Evolutionary conservation across 164 flowering plant genomes (phyloP), one percentile per base, ranked within the genome.

Genomic region (Macadamia tetraphylla): DNA sequence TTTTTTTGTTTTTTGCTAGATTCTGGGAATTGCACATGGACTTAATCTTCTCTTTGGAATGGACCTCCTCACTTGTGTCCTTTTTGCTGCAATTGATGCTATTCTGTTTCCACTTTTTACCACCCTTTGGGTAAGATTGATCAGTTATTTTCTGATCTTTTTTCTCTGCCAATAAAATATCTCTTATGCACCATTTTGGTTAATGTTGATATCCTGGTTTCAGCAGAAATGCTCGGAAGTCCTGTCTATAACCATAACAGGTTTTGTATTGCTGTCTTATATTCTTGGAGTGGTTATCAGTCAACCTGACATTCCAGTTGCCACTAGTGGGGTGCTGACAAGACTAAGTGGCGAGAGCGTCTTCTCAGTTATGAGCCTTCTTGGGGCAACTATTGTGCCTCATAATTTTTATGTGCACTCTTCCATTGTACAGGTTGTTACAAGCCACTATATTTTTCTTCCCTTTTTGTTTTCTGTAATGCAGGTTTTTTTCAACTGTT

Each of bases 381-480:
- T 94, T 68, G 99, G 99, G 75, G 91, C 99, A 55, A 85, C 61
- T 75, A 82, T 92, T 44, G 81, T 87, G 88, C 99, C 99, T 81
- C 99, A 94, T 73, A 92, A 88, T 71, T 88, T 94, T 80, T 94
- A 90, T 72, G 81, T 92, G 59, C 98, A 94, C 82, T 94, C 99
- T 70, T 83, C 87, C 63, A 68, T 92, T 77, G 88, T 88, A 52
- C 88, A 86, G 99, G 99, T 90, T 75, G 18, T 15, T 52, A 17
- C 10, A 6, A 9, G 3, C 55, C 48, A 15, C 9, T 23, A n/a
- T 61, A 9, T 60, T 40, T 15, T 63, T 31, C 29, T 29, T 1
- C 23, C 23, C 23, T 51, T 13, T 60, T 49, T 29, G 7, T 13
- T 14, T 23, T 23, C 23, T 59, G 31, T 60, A 8, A n/a, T 23